phyloP scores from a whole-genome alignment of 1,139 yeast species.

The Magnusiomyces tetraspermus region DNA sequence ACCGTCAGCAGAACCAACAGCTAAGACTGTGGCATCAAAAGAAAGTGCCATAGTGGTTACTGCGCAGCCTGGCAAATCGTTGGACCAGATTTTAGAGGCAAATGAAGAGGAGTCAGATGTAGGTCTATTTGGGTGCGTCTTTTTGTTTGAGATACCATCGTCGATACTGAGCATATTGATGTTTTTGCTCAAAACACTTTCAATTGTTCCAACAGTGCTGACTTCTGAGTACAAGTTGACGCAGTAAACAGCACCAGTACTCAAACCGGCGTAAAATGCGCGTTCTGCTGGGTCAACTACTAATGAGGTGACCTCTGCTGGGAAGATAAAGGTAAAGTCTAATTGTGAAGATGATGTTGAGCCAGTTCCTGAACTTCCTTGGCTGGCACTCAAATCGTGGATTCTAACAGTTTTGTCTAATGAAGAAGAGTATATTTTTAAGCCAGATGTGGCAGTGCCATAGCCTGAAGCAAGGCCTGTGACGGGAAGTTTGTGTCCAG shows the following conservation, averaged over 20 bases:
- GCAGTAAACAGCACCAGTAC: constrained; percentile 51
- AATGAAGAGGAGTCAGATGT: constrained; percentile 30
- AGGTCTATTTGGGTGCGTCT: background rate
- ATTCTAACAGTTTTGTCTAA: constrained; percentile 64
- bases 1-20: constrained; percentile 71
- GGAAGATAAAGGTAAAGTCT: constrained; percentile 62
- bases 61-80: constrained; percentile 2
- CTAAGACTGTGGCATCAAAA: constrained; percentile 63
- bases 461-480: constrained; percentile 49
- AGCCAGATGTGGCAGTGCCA: constrained; percentile 42
- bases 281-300: constrained; percentile 79
- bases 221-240: constrained; percentile 40
- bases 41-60: constrained; percentile 52
- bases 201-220: background rate
- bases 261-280: constrained; percentile 59
- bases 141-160: background rate
- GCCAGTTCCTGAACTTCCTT: background rate
- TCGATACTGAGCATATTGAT: constrained; percentile 1
- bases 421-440: constrained; percentile 52
- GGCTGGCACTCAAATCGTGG: constrained; percentile 25
- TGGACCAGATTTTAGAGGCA: constrained; percentile 35
- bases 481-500: constrained; percentile 70
- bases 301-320: constrained; percentile 48
- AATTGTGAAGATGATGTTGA: background rate
- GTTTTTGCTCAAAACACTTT: background rate